Evolutionary conservation across 306 rosid species (phyloP), one percentile per base, ranked within the genome.

Genomic region (Cercis canadensis): DNA sequence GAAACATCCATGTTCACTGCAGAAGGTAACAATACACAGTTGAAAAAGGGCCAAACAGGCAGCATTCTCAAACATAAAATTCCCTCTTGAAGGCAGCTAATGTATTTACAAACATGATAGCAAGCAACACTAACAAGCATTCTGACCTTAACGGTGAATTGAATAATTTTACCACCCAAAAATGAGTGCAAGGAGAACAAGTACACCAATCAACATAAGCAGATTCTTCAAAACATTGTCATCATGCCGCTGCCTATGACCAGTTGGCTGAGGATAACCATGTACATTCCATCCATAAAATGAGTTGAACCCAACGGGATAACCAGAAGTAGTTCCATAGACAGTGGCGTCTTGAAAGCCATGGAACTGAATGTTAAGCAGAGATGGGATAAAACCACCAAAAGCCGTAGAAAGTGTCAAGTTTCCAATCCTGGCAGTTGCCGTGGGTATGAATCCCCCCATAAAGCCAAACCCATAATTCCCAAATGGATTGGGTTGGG

Each of bases 331-430:
- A 21, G 96, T 82, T 55, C 98, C 98, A 77, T 94, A 90, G 0
- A 90, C 96, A n/a, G 90, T 76, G 36, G 97, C 91, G 81, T 89
- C 97, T 8, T 92, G 86, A 66, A 86, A 90, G 1, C 96, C 95
- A 66, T 90, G 95, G 51, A 84, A 83, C 39, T 94, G 97, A 57
- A 94, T 68, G 71, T 91, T 91, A 33, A 90, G 80, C 52, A 94
- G 80, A 0, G 97, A 94, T 0, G 97, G 98, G 17, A 94, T 60
- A 67, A 94, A 75, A 34, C 97, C 97, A 21, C 87, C 96, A 69
- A 93, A 87, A 31, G 96, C 96, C 17, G 92, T 87, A 44, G 95
- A 83, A 57, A 94, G 79, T 0, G 97, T 86, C 83, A 94, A 83
- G 84, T 86, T 94, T 4, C 98, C 98, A 63, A 94, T 51, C 73